Conservation (phyloP, 2,329 filamentous ascomycete species). For the Exophiala oligosperma region DNA sequence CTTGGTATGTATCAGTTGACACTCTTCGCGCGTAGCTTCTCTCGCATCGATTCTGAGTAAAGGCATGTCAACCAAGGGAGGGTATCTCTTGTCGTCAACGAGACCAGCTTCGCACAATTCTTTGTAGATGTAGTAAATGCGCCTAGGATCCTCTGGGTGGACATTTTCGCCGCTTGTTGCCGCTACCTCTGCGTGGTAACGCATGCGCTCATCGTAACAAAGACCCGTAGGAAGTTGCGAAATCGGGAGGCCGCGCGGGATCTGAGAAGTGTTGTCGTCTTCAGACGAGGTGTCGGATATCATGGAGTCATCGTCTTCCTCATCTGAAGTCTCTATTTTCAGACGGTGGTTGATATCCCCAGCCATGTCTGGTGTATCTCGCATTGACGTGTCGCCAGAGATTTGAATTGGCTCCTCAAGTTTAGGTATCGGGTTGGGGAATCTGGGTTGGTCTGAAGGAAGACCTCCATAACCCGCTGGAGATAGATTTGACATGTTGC, state of each 20-base stretch:
- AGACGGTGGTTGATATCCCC: slow-evolving; percentile 15
- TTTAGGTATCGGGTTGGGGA: slow-evolving; percentile 12
- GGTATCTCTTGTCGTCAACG: slow-evolving; percentile 60
- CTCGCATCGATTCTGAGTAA: slow-evolving; percentile 73
- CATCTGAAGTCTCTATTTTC: slow-evolving; percentile 23
- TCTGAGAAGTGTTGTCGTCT: slow-evolving; percentile 33
- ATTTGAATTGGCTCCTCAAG: slow-evolving; percentile 7
- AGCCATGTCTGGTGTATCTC: slow-evolving; percentile 21
- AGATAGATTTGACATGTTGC: slow-evolving; percentile 10
- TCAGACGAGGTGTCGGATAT: slow-evolving; percentile 25
- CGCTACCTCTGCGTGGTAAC: slow-evolving; percentile 85
- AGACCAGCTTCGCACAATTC: slow-evolving; percentile 81
- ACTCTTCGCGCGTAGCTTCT: slow-evolving; percentile 75
- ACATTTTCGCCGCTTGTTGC: slow-evolving; percentile 64
- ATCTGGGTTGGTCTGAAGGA: slow-evolving; percentile 6
- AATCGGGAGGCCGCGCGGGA: slow-evolving; percentile 44
- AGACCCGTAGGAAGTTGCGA: slow-evolving; percentile 68
- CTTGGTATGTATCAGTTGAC: slow-evolving; percentile 74
- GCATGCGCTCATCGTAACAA: slow-evolving; percentile 94
- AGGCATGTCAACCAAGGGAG: slow-evolving; percentile 51
- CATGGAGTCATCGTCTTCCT: slow-evolving; percentile 25
- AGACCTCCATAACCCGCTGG: slow-evolving; percentile 3
- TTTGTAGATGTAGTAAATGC: slow-evolving; percentile 91
- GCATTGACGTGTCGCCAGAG: slow-evolving; percentile 21
- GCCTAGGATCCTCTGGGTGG: slow-evolving; percentile 89